Conservation (phyloP, 208 protist genomes). For the Trypanosoma melophagium region DNA sequence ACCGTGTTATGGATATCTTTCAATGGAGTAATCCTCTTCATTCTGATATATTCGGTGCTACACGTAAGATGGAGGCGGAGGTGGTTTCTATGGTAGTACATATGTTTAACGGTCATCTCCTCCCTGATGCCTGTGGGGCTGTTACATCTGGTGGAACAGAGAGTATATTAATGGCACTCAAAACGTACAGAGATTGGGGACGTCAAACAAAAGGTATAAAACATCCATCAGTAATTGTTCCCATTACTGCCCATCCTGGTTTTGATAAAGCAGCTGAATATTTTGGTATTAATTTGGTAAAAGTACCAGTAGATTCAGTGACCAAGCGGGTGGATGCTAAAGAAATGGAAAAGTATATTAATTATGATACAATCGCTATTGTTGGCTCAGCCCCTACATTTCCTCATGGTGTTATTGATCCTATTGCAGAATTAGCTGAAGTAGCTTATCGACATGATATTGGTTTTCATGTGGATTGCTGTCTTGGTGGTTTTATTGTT, state of each 20-base stretch:
- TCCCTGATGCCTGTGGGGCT: slow-evolving; percentile 90
- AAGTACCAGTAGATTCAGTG: slow-evolving; percentile 83
- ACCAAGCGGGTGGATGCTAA: slow-evolving; percentile 79
- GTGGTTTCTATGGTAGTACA: slow-evolving; percentile 94
- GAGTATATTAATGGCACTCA: slow-evolving; percentile 97
- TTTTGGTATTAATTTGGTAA: slow-evolving; percentile 94
- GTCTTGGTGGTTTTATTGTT: slow-evolving; percentile 97
- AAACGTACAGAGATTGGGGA: slow-evolving; percentile 95
- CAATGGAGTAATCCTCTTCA: slow-evolving; percentile 97
- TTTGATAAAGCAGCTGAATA: slow-evolving; percentile 98
- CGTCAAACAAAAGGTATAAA: slow-evolving; percentile 78
- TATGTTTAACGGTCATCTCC: slow-evolving; percentile 93
- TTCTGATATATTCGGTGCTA: slow-evolving; percentile 93
- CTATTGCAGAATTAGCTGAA: slow-evolving; percentile 84
- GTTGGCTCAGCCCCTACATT: slow-evolving; percentile 95
- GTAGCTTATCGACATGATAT: slow-evolving; percentile 88
- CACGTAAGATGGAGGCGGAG: slow-evolving; percentile 98
- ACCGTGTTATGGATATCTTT: slow-evolving; percentile 89
- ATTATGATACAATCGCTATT: slow-evolving; percentile 93
- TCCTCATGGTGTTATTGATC: slow-evolving; percentile 95
- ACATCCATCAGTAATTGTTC: slow-evolving; percentile 89
- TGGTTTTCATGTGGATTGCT: slow-evolving; percentile 98
- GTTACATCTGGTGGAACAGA: slow-evolving; percentile 97
- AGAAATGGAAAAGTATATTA: slow-evolving; percentile 91
- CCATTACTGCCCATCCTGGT: slow-evolving; percentile 95